Base-by-base conservation (phyloP, 2,329 filamentous ascomycete species). In the Aspergillus sp. region DNA sequence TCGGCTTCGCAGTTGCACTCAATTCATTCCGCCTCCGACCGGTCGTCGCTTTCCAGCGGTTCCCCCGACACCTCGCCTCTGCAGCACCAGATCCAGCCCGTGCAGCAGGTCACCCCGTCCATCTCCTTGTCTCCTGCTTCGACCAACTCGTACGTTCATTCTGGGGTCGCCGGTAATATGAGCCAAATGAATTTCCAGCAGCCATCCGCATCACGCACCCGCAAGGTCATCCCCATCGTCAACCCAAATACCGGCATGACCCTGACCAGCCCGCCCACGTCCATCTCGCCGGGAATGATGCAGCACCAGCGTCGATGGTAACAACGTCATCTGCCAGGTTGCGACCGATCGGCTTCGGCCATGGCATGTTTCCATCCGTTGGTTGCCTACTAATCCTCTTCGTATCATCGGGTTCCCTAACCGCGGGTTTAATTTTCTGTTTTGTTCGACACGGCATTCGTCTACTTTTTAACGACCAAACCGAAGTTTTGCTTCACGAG, bases 211-310 rank as follows among this genome's bases (percentile, higher is more conserved):
- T 85, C 88, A 43, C 84, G 91, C 48, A 78, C 82, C 37, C 85
- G 86, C 63, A 96, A 95, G 61, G 86, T 91, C 53, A 96, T 96
- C 47, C 89, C 89, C 38, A 98, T 98, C 59, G 85, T 96, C 64
- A 93, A 98, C 71, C 91, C 91, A 34, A 83, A 76, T 48, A 95
- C 89, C 36, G 86, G 91, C 54, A 78, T 86, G 60, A 75, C 78
- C 53, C 81, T 95, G 69, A 80, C 86, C 35, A 93, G 86, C 67
- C 89, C 89, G 47, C 86, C 89, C 15, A 80, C 80, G 41, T 78
- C 74, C 44, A 72, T 80, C 53, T 78, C 75, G 35, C 76, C 77
- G 38, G 72, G 67, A 55, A 70, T 75, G 65, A 72, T 75, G 68
- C 75, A 78, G 66, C 49, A 53, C 40, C 58, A 62, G 43, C 60